These are phyloP conservation scores for Gymnopus androsaceus DNA, from an alignment of 1,284 basidiomycete genomes.

Conservation along the genomic window DNA sequence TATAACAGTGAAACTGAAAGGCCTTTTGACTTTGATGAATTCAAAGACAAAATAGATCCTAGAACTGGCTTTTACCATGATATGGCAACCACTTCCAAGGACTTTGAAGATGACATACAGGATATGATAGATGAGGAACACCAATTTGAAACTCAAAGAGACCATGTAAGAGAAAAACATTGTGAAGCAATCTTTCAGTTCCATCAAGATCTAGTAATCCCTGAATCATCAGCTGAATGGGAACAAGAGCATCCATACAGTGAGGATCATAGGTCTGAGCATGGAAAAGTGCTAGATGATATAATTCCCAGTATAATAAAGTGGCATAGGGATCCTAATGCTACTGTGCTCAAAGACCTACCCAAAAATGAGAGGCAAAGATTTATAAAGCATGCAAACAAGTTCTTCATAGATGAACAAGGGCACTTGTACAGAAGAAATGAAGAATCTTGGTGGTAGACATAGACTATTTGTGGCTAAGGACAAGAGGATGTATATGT, in stretches of 20 bases:
- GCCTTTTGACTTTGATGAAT: constrained; percentile 5
- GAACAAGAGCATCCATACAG: neutral
- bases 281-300: neutral
- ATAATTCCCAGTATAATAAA: neutral
- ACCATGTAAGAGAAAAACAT: neutral
- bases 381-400: neutral
- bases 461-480: constrained; percentile 18
- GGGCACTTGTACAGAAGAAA: neutral
- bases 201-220: neutral
- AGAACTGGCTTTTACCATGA: neutral
- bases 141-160: neutral
- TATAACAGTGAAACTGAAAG: neutral
- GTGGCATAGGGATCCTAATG: neutral
- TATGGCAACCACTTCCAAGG: neutral
- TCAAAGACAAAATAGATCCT: neutral
- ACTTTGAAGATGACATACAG: neutral
- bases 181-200: neutral
- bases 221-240: neutral
- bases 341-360: neutral
- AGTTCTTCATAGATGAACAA: neutral
- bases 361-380: neutral
- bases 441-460: neutral
- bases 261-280: neutral
- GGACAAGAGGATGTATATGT: constrained; percentile 6
- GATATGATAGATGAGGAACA: neutral